Evolutionary conservation across 2,329 filamentous ascomycete species (phyloP).

Genomic region (Cordyceps tenuipes): DNA sequence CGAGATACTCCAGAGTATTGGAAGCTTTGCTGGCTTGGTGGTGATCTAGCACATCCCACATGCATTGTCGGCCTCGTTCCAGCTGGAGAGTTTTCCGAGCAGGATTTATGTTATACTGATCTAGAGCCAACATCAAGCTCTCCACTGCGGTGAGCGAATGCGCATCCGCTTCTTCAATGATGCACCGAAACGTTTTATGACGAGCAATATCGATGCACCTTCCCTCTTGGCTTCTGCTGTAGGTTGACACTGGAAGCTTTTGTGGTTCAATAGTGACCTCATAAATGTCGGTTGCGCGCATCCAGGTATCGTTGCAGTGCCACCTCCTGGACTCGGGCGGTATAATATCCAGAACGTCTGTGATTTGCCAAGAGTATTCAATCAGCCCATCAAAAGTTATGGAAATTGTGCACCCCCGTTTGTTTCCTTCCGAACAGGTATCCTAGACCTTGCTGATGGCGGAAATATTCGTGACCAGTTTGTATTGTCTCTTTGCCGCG

Average conservation of each 20-base stretch:
- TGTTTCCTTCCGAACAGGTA: slow-evolving; percentile 17
- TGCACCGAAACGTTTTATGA: slow-evolving; percentile 48
- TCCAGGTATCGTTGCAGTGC: slow-evolving; percentile 37
- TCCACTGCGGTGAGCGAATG: slow-evolving; percentile 26
- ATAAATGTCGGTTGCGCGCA: slow-evolving; percentile 38
- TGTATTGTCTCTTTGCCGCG: slow-evolving; percentile 25
- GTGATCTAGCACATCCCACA: slow-evolving; percentile 27
- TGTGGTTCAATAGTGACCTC: slow-evolving; percentile 25
- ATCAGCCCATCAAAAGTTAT: slow-evolving; percentile 40
- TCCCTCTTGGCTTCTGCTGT: slow-evolving; percentile 25
- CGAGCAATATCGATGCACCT: slow-evolving; percentile 43
- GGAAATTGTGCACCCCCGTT: slow-evolving; percentile 30
- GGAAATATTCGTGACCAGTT: slow-evolving; percentile 35
- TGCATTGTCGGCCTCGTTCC: slow-evolving; percentile 15
- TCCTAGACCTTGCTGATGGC: slow-evolving; percentile 38
- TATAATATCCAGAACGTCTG: slow-evolving; percentile 26
- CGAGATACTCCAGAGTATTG: slow-evolving; percentile 23
- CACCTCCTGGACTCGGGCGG: slow-evolving; percentile 26
- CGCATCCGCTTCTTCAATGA: slow-evolving; percentile 23
- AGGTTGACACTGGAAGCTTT: slow-evolving; percentile 30
- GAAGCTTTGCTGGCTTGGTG: slow-evolving; percentile 10
- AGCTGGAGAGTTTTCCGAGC: slow-evolving; percentile 17
- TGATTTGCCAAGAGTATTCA: slow-evolving; percentile 34
- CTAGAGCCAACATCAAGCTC: slow-evolving; percentile 45
- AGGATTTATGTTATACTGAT: slow-evolving; percentile 33